A percentile compares a stretch with the other conserved stretches of the same genome.
Conservation (phyloP, 2,329 filamentous ascomycete genomes). For the Coleophoma crateriformis region DNA sequence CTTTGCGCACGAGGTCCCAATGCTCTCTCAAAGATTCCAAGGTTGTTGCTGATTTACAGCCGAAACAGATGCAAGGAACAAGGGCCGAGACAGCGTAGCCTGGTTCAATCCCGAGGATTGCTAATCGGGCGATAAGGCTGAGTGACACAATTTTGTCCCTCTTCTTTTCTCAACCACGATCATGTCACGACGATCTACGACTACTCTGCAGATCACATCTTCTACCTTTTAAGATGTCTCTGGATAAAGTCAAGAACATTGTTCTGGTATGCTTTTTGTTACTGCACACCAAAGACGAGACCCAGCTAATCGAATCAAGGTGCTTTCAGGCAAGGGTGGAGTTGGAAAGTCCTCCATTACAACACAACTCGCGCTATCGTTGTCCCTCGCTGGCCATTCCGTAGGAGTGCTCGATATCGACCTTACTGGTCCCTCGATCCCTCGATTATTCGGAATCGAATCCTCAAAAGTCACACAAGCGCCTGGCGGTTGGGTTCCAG, state of each 20-base stretch:
- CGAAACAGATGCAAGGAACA: too few species aligned
- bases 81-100: too few species aligned
- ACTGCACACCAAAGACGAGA: background rate
- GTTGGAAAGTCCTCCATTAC: slow-evolving; percentile 98
- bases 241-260: slow-evolving; percentile 69
- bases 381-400: slow-evolving; percentile 78
- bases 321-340: slow-evolving; percentile 94
- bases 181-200: background rate
- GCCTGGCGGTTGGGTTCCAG: slow-evolving; percentile 87
- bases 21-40: too few species aligned
- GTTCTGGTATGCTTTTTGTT: slow-evolving; percentile 52
- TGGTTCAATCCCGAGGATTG: background rate
- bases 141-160: background rate
- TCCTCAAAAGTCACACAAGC: slow-evolving; percentile 85
- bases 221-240: slow-evolving; percentile 45
- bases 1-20: background rate
- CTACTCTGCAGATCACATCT: background rate
- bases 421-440: slow-evolving; percentile 92
- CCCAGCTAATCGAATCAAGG: slow-evolving; percentile 27
- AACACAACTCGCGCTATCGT: slow-evolving; percentile 86
- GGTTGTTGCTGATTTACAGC: too few species aligned
- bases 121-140: background rate
- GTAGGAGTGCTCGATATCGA: slow-evolving; percentile 96
- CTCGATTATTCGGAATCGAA: slow-evolving; percentile 89
- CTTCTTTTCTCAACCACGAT: background rate